Conservation (phyloP, 768 basidiomycete genomes). For the Candolleomyces eurysporus region DNA sequence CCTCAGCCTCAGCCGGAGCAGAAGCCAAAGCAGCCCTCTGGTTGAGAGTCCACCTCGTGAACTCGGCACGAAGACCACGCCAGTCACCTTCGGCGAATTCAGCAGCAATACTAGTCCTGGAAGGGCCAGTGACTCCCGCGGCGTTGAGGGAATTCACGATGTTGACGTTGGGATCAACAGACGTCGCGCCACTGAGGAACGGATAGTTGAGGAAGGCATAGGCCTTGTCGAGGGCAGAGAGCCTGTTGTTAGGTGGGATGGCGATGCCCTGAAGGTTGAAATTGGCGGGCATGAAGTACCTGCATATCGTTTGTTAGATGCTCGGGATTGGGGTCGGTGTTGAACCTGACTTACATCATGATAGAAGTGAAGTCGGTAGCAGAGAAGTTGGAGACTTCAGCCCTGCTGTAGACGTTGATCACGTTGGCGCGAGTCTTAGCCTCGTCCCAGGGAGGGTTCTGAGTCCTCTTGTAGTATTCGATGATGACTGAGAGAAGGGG, state of each 20-base stretch:
- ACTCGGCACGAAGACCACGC: slow-evolving; percentile 6
- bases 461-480: slow-evolving; percentile 9
- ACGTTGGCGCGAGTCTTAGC: slow-evolving; percentile 11
- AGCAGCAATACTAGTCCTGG: not conserved
- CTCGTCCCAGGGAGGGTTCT: slow-evolving; percentile 10
- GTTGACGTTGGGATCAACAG: not conserved
- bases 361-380: slow-evolving; percentile 16
- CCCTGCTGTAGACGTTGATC: slow-evolving; percentile 11
- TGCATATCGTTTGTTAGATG: not conserved
- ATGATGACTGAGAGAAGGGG: slow-evolving; percentile 6
- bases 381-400: slow-evolving; percentile 15
- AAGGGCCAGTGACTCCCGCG: not conserved
- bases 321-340: too few species aligned
- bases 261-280: slow-evolving; percentile 11
- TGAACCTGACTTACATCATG: slow-evolving; percentile 14
- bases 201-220: slow-evolving; percentile 18
- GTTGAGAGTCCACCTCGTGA: slow-evolving; percentile 4
- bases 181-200: not conserved
- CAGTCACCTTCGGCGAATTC: slow-evolving; percentile 8
- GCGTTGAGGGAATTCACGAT: not conserved
- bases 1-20: not conserved
- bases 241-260: slow-evolving; percentile 13
- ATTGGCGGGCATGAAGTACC: slow-evolving; percentile 20
- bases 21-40: not conserved
- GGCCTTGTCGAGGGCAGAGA: slow-evolving; percentile 17